Conservation (phyloP, 352 stramenopile species). For the Elongisporangium senticosum region DNA sequence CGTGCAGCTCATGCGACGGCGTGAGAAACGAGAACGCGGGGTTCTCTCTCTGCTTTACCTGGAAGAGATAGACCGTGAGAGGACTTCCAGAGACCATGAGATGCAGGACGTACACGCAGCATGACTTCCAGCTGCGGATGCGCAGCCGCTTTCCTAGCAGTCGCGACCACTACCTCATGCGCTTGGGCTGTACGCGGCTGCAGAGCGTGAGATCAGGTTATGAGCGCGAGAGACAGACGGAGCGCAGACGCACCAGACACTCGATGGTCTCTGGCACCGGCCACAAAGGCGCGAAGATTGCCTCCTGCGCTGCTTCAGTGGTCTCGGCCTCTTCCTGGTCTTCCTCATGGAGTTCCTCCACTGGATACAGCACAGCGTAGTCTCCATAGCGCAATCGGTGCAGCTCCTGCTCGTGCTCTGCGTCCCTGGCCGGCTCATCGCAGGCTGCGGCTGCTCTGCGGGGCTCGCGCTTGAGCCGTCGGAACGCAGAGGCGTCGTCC, state of each 20-base stretch:
- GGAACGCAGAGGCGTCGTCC: constrained; percentile 39
- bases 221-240: not conserved
- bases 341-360: constrained; percentile 6
- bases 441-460: too few species aligned
- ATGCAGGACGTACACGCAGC: constrained; percentile 23
- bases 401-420: constrained; percentile 16
- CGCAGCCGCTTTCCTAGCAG: constrained; percentile 32
- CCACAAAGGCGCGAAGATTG: constrained; percentile 19
- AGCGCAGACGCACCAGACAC: constrained; percentile 15
- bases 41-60: constrained; percentile 34
- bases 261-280: constrained; percentile 17
- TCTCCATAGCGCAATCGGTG: constrained; percentile 41
- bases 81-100: not conserved
- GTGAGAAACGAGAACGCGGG: constrained; percentile 34
- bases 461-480: constrained; percentile 23
- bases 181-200: constrained; percentile 20
- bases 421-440: not conserved
- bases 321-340: constrained; percentile 1
- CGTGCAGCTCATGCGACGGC: constrained; percentile 21
- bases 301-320: constrained; percentile 10
- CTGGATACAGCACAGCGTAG: constrained; percentile 35
- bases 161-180: constrained; percentile 37
- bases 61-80: not conserved
- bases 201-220: not conserved
- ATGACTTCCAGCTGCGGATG: constrained; percentile 41